Evolutionary conservation across 2,329 filamentous ascomycete species (phyloP).

Genomic region (Sarocladium brachiariae): DNA sequence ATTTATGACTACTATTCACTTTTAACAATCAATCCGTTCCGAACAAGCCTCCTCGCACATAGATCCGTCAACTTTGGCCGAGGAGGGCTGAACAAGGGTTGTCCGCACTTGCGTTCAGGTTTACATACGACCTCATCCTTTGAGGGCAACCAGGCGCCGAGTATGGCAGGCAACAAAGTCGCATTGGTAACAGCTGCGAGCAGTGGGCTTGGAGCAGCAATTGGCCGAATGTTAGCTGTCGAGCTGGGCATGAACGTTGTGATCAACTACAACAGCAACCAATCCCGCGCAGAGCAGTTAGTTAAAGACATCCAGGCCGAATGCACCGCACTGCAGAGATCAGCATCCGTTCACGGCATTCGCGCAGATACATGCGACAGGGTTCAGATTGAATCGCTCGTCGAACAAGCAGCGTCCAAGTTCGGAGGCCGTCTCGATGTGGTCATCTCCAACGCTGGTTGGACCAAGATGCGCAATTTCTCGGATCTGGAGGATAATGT

Average conservation of each 20-base stretch:
- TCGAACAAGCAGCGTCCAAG: background rate
- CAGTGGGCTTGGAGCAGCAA: constrained; percentile 56
- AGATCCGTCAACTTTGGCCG: no score
- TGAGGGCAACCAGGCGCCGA: no score
- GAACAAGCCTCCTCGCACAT: no score
- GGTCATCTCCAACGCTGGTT: constrained; percentile 67
- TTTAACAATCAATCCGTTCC: no score
- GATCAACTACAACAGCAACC: constrained; percentile 57
- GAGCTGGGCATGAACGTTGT: constrained; percentile 45
- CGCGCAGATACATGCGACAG: background rate
- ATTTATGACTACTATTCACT: background rate
- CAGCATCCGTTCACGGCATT: background rate
- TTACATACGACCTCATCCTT: no score
- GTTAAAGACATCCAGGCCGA: background rate
- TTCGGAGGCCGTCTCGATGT: constrained; percentile 50
- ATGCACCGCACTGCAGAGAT: background rate
- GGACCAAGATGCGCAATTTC: constrained; percentile 40
- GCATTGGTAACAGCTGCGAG: constrained; percentile 30
- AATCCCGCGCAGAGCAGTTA: constrained; percentile 37
- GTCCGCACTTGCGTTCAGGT: no score
- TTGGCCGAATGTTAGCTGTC: constrained; percentile 53
- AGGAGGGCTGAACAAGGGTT: background rate
- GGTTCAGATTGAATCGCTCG: background rate
- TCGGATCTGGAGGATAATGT: constrained; percentile 43
- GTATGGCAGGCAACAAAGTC: constrained; percentile 6